phyloP scores from a whole-genome alignment of 768 basidiomycete species.

The Xerocomellus dryophilus region DNA sequence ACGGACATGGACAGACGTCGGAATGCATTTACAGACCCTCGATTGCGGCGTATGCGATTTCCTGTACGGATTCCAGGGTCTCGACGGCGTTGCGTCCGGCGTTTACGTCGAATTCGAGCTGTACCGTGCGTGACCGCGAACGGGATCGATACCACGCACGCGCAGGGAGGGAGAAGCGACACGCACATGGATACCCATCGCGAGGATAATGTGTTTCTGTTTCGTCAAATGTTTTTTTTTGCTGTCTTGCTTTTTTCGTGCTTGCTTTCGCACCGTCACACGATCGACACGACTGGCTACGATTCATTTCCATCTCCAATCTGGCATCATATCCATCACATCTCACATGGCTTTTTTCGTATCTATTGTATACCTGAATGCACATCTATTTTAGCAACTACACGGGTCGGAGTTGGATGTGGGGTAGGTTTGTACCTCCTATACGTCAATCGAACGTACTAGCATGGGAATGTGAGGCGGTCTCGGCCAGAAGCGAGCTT shows the following conservation, averaged over 20 bases:
- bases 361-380: no score
- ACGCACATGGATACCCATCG: conserved; percentile 11
- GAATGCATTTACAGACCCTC: conserved; percentile 32
- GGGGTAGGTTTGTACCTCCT: no score
- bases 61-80: conserved; percentile 33
- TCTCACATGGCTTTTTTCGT: no score
- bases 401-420: no score
- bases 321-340: no score
- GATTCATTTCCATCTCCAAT: not conserved
- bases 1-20: conserved; percentile 11
- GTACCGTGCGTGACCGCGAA: conserved; percentile 18
- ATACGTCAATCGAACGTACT: no score
- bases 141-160: conserved; percentile 18
- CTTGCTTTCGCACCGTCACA: not conserved
- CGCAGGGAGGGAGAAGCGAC: conserved; percentile 19
- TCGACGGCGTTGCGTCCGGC: conserved; percentile 34
- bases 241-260: not conserved
- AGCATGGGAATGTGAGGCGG: no score
- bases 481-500: no score
- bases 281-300: not conserved
- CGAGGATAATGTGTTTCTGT: conserved; percentile 3
- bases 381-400: no score
- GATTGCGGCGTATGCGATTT: conserved; percentile 31
- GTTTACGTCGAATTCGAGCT: conserved; percentile 27
- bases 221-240: not conserved